Evolutionary conservation across 768 basidiomycete genomes (phyloP), one percentile per base, ranked within the genome.

Genomic region (Boletus rubroflammeus): DNA sequence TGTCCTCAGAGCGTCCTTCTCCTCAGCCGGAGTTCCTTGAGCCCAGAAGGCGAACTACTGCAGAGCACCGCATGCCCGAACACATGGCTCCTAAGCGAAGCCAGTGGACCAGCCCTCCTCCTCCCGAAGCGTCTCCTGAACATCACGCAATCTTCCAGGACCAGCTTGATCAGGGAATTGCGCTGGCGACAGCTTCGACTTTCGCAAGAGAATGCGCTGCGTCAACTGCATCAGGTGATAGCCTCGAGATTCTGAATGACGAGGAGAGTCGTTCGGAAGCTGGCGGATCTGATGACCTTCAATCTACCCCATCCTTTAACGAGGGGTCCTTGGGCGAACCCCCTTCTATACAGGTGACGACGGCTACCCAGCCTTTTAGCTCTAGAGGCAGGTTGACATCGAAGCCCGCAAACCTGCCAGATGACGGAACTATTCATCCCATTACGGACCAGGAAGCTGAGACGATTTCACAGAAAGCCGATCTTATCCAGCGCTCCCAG

Each of bases 21-120:
- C 83, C 86, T 29, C 78, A 59, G 48, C 59, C 75, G 15, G 74
- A 76, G 51, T 77, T 80, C 54, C 77, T 77, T 45, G 77, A 82
- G 47, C 72, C 77, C 10, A 69, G 66, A 19, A 67, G 66, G 39
- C 73, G 71, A 49, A 61, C 67, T 34, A 55, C 67, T 39, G 56
- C 63, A 51, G 70, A 67, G 29, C 67, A 65, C 59, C 72, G 55
- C 60, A 71, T 64, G 40, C 83, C 85, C 2, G 84, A 85, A 53
- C 87, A 89, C 60, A 90, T 91, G 90, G 89, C 87, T 17, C 87
- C 90, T 1, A 85, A 79, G 64, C 81, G 90, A 29, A 75, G 80
- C 31, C 86, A 88, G 68, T 92, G 90, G 90, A 92, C 90, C 2
- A 90, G 88, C 59, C 89, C 90, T 9, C 90, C 90, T 25, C 88